Conservation (phyloP, 768 basidiomycete genomes). For the Collybia mongolica region DNA sequence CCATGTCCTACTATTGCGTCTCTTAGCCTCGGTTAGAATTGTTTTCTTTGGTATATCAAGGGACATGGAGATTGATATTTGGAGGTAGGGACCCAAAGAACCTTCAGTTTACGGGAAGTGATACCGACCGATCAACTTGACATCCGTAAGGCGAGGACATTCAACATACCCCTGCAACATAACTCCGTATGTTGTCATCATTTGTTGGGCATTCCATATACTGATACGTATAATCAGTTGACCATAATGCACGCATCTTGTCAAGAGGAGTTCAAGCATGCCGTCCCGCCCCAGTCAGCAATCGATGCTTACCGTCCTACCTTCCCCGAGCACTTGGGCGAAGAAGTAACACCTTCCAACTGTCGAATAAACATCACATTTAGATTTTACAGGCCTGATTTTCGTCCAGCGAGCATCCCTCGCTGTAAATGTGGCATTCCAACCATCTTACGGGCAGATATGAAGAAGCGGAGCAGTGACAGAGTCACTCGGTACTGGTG, state of each 20-base stretch:
- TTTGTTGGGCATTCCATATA: not conserved
- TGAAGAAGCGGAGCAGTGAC: constrained; percentile 67
- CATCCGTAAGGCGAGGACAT: constrained; percentile 64
- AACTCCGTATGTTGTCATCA: constrained; percentile 59
- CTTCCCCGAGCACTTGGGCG: constrained; percentile 33
- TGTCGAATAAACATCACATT: constrained; percentile 86
- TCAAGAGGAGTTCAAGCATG: constrained; percentile 82
- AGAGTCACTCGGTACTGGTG: constrained; percentile 71
- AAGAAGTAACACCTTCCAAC: constrained; percentile 47
- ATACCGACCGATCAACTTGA: constrained; percentile 61
- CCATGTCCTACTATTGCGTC: constrained; percentile 87
- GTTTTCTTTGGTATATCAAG: not conserved
- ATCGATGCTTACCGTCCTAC: constrained; percentile 74
- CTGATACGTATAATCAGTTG: constrained; percentile 40
- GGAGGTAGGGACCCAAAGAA: constrained; percentile 57
- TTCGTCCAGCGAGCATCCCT: constrained; percentile 61
- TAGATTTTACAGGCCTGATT: constrained; percentile 84
- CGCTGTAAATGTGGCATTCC: constrained; percentile 74
- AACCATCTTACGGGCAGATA: constrained; percentile 70
- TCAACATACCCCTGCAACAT: constrained; percentile 73
- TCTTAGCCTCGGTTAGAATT: constrained; percentile 64
- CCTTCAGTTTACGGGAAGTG: constrained; percentile 76
- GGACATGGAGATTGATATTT: constrained; percentile 1
- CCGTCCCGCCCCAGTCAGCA: constrained; percentile 66
- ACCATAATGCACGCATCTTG: constrained; percentile 87